Conservation (phyloP, 2,329 filamentous ascomycete genomes). For the Ophiostoma quercus region DNA sequence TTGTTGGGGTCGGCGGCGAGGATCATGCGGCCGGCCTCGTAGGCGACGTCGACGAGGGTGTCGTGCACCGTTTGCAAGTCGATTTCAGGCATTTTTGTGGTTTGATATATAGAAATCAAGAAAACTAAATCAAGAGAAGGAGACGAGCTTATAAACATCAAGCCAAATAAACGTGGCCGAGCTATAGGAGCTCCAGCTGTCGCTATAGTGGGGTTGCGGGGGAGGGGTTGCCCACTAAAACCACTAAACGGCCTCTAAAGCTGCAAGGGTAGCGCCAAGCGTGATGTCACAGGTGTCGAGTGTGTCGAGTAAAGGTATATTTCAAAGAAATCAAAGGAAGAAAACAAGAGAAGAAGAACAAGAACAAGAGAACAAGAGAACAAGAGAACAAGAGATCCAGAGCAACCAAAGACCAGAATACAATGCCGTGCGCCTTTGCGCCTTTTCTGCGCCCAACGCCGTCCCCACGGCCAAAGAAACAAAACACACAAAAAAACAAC, state of each 20-base stretch:
- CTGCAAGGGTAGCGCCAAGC: conserved; percentile 3
- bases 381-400: too few relatives aligned
- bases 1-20: conserved; percentile 55
- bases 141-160: background rate
- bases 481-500: background rate
- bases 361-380: too few relatives aligned
- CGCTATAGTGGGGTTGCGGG: conserved; percentile 22
- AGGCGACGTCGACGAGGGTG: conserved; percentile 54
- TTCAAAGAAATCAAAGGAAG: too few relatives aligned
- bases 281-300: conserved; percentile 23
- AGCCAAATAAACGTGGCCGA: background rate
- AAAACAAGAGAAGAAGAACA: too few relatives aligned
- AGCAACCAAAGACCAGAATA: too few relatives aligned
- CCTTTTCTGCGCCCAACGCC: too few relatives aligned
- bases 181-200: background rate
- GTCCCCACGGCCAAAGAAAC: too few relatives aligned
- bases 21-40: conserved; percentile 61
- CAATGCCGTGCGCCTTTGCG: too few relatives aligned
- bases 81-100: conserved; percentile 31
- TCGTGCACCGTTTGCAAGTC: conserved; percentile 59
- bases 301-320: too few relatives aligned
- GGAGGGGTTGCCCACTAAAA: conserved; percentile 22
- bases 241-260: background rate
- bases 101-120: too few relatives aligned
- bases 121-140: too few relatives aligned